Conservation (phyloP, 192 early-diverging fungal genomes). For the Umbelopsis ramanniana region DNA sequence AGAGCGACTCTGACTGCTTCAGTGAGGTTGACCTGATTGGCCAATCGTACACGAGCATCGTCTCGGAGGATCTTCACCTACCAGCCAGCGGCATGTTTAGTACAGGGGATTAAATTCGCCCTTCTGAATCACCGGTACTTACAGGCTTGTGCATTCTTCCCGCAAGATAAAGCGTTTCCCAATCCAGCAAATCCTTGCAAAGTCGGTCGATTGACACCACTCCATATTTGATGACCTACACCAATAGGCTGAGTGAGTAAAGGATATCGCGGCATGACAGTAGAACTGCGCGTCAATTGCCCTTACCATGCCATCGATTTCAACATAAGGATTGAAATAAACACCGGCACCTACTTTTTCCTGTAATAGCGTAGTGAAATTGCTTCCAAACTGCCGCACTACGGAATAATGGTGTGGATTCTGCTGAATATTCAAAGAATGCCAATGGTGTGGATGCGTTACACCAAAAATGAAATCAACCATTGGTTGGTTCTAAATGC, state of each 20-base stretch:
- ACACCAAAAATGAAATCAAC: constrained; percentile 97
- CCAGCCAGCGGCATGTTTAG: background rate
- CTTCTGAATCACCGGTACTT: no score
- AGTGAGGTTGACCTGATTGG: constrained; percentile 85
- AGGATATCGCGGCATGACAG: no score
- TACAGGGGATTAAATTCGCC: no score
- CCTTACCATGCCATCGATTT: constrained; percentile 83
- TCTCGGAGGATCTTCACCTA: constrained; percentile 78
- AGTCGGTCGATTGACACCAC: constrained; percentile 91
- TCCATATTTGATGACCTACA: constrained; percentile 90
- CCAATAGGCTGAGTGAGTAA: background rate
- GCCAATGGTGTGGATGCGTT: constrained; percentile 95
- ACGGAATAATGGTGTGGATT: constrained; percentile 92
- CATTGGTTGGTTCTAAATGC: constrained; percentile 71
- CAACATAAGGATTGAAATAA: constrained; percentile 95
- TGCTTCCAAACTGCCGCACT: constrained; percentile 72
- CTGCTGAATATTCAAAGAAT: constrained; percentile 93
- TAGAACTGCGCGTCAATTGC: no score
- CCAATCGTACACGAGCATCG: constrained; percentile 73
- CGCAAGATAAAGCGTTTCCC: constrained; percentile 95
- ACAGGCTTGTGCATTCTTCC: constrained; percentile 98
- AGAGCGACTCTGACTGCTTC: constrained; percentile 84
- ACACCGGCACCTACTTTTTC: constrained; percentile 88
- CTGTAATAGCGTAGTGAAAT: constrained; percentile 74
- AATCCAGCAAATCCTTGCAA: constrained; percentile 87